Base-by-base conservation (phyloP, 208 protist genomes). In the Porcisia deanei region DNA sequence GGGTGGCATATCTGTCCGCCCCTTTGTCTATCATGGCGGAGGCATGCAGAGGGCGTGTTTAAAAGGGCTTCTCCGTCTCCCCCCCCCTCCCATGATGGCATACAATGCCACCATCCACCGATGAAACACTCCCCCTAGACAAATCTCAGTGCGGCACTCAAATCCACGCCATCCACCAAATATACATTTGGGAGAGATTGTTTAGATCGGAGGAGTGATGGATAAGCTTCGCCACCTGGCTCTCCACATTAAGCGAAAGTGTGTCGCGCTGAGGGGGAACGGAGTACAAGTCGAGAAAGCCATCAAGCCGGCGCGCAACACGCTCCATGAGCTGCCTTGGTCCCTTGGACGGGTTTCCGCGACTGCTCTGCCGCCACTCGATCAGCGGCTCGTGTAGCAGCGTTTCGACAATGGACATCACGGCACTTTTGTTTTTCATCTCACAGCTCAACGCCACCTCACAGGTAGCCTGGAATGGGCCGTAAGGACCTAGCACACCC, bases 91-190 rank as follows among this genome's bases (percentile, higher is more conserved):
- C 47, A 52, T 52, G 10, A 12, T 18, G 20, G n/a, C 37, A 25
- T 3, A 14, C n/a, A 2, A 65, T 16, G 18, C 37, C 43, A 34
- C 8, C 20, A n/a, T 4, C 43, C 41, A 9, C 20, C 64, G 39
- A 14, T 14, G 14, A 54, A 0, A 43, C 39, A 14, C 43, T 20
- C 22, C 43, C 18, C 2, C n/a, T 12, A 20, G 9, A 16, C 43
- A 47, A 1, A 1, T 20, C 20, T 30, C 43, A 22, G 22, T 4
- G 16, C 12, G n/a, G 70, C 45, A 25, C 41, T 58, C 61, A 99
- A 9, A 98, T 71, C 94, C 94, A 99, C 22, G 96, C 87, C 95
- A 98, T 98, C 98, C 98, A 99, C 95, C 97, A 98, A n/a, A 94
- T 89, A 85, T 98, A 99, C 96, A 99, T 98, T 41, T 95, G 85